phyloP scores from a whole-genome alignment of 805 yeast genomes.

The Lachancea waltii region DNA sequence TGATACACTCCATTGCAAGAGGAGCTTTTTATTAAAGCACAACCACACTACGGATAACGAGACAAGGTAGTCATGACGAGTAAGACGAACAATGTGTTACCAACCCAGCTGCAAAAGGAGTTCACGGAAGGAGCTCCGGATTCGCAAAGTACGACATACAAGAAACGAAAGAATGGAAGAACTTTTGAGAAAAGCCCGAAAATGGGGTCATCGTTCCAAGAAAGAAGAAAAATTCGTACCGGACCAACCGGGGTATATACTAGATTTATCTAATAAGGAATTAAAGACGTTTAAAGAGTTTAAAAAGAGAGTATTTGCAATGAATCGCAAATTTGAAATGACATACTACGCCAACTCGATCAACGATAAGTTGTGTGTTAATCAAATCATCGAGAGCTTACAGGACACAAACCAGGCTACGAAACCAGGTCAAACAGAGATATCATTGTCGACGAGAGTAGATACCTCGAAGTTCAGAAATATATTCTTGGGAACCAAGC shows the following conservation, averaged over 20 bases:
- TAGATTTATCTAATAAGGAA: slow-evolving; percentile 4
- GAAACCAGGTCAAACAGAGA: slow-evolving; percentile 2
- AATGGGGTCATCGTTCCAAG: slow-evolving; percentile 4
- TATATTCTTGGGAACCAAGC: slow-evolving; percentile 9
- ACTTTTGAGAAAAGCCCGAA: slow-evolving; percentile 8
- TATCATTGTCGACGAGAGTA: neutral
- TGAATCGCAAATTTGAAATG: slow-evolving; percentile 12
- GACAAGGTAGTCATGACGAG: slow-evolving; percentile 10
- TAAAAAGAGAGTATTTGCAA: slow-evolving; percentile 8
- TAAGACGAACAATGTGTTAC: slow-evolving; percentile 11
- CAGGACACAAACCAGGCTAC: neutral
- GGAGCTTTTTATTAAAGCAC: slow-evolving; percentile 8
- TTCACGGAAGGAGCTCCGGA: slow-evolving; percentile 6
- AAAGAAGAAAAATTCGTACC: slow-evolving; percentile 4
- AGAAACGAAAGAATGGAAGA: slow-evolving; percentile 13
- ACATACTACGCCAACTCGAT: slow-evolving; percentile 10
- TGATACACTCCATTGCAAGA: slow-evolving; percentile 9
- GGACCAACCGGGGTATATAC: slow-evolving; percentile 10
- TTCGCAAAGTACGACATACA: slow-evolving; percentile 13
- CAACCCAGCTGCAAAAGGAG: slow-evolving; percentile 11
- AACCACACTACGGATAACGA: slow-evolving; percentile 6
- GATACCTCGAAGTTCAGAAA: slow-evolving; percentile 5
- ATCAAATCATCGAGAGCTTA: neutral
- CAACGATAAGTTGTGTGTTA: neutral
- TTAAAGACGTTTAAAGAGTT: slow-evolving; percentile 5